Evolutionary conservation across 176 grass and related monocot species (phyloP).

Genomic region (Rhynchospora pubera): DNA sequence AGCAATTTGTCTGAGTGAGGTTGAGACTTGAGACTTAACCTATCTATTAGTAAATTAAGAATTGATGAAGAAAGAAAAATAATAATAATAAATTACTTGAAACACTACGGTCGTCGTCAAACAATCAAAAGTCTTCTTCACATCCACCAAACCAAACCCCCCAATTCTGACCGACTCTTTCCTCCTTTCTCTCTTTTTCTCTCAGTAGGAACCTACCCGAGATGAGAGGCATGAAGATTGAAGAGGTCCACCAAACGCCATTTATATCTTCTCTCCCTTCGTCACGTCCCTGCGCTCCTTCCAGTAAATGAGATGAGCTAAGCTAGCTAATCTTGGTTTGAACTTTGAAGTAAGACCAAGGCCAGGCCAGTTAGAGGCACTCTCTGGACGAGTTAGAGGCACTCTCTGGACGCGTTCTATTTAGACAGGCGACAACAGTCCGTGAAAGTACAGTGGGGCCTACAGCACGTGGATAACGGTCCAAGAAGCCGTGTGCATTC

Average conservation of each 20-base stretch:
- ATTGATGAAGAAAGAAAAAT: neutral
- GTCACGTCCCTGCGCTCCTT: neutral
- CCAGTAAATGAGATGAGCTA: neutral
- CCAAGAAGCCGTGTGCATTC: slow-evolving; percentile 17
- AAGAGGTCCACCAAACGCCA: slow-evolving; percentile 10
- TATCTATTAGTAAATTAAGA: neutral
- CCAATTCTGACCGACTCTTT: neutral
- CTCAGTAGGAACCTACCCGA: neutral
- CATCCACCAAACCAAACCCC: slow-evolving; percentile 18
- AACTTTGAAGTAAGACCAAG: neutral
- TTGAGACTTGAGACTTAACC: neutral
- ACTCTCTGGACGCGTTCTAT: neutral
- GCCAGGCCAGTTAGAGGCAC: neutral
- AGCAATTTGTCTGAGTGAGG: neutral
- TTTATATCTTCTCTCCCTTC: neutral
- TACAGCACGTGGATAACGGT: neutral
- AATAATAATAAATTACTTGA: neutral
- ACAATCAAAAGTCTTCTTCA: neutral
- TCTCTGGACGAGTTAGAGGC: neutral
- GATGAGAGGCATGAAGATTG: slow-evolving; percentile 8
- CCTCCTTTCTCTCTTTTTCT: neutral
- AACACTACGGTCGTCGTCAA: slow-evolving; percentile 5
- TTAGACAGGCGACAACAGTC: neutral
- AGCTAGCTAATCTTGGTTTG: neutral
- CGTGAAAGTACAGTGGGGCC: neutral